Base-by-base conservation (phyloP, 108 stramenopile genomes). In the Cyclostephanos invisitatus region DNA sequence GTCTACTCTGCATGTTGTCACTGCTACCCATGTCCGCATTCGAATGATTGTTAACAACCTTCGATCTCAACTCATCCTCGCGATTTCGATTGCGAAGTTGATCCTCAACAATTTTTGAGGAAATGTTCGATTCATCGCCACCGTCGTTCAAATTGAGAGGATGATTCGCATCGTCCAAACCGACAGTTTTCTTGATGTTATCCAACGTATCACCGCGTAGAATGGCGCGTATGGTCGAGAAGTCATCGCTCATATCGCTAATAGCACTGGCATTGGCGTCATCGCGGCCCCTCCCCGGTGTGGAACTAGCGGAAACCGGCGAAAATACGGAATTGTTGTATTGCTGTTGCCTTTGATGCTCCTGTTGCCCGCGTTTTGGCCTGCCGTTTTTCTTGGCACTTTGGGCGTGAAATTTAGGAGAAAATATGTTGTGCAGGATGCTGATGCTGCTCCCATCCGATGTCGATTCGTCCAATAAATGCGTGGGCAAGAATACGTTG, bases 201-300 rank as follows among this genome's bases (percentile, higher is more conserved):
- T 61, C 38, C 18, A 61, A 18, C n/a, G 60, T 61, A 28, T 61
- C 60, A 1, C 60, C 60, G 2, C 60, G n/a, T 61, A 61, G 22
- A 37, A 61, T 61, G 38, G 60, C 60, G 36, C 40, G 60, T 9
- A 61, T 61, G 60, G 60, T 61, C 21, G 60, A 61, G 36, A 37
- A 61, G 12, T 61, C 60, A 61, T 61, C 60, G 60, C 60, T 61
- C 60, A 61, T 61, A 5, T 61, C 60, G 35, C 58, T 59, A 0
- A 59, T n/a, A n/a, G 58, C 58, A 59, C 58, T 59, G 58, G n/a
- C 29, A 36, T 59, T 36, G 58, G 58, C 58, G 17, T 59, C 58
- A 36, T 59, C 18, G 32, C 17, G n/a, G n/a, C 29, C 35, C 15
- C 15, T 59, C 6, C 58, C 29, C 37, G 29, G 29, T 17, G 29